Evolutionary conservation across 1,284 basidiomycete species (phyloP).

Genomic region (Erythrobasidium hasegawianum): DNA sequence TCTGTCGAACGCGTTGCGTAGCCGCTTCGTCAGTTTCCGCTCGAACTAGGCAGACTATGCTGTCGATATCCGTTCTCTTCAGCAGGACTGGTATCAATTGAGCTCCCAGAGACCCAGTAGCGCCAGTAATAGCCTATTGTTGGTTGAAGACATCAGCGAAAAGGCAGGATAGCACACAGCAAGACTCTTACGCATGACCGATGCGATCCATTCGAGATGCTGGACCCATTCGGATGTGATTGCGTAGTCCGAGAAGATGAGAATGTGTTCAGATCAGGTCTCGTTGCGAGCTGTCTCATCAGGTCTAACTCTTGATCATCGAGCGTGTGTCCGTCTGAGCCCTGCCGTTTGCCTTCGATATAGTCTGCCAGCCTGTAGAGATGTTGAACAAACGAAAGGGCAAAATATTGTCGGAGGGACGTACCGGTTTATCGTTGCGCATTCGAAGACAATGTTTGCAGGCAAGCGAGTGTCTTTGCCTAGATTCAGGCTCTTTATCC

Average conservation of each 20-base stretch:
- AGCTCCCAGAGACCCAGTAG: conserved; percentile 61
- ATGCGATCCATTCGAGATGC: neutral
- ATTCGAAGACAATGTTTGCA: conserved; percentile 53
- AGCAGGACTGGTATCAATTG: conserved; percentile 56
- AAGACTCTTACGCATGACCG: conserved; percentile 14
- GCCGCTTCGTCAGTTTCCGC: conserved; percentile 53
- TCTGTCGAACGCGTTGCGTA: conserved; percentile 48
- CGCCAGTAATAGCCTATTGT: conserved; percentile 56
- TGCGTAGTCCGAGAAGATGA: neutral
- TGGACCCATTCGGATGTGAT: neutral
- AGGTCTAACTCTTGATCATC: conserved; percentile 10
- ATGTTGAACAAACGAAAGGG: neutral
- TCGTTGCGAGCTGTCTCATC: conserved; percentile 7
- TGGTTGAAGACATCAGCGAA: too few species aligned
- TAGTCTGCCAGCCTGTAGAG: neutral
- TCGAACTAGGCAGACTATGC: conserved; percentile 58
- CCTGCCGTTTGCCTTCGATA: neutral
- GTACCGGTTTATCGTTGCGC: conserved; percentile 52
- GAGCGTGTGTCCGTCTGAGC: neutral
- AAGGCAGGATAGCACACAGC: neutral
- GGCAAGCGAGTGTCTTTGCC: conserved; percentile 36
- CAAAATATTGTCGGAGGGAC: conserved; percentile 20
- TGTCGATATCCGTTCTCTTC: conserved; percentile 48
- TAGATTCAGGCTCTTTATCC: conserved; percentile 15
- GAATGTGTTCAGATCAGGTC: neutral